Evolutionary conservation across 2,329 filamentous ascomycete species (phyloP), one percentile per base, ranked within the genome.

Genomic region (Aureobasidium sp.): DNA sequence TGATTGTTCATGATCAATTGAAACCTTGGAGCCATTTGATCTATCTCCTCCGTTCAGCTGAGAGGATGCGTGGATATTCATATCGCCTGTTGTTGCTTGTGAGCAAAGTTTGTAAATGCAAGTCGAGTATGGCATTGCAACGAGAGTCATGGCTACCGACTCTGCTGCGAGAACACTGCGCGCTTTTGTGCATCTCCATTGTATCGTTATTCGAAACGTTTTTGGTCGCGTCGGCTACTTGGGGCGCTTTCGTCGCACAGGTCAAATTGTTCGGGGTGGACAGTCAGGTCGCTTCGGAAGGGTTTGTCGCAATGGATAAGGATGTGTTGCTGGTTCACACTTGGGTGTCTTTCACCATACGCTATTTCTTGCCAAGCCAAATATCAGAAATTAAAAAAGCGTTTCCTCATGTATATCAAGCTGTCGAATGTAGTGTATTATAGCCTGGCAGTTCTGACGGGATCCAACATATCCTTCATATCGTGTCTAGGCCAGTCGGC

Each of bases 401-500:
- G 55, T 34, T 50, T 49, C 54, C 55, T 63, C 57, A 45, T 59
- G 25, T 54, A 53, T 48, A 41, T 63, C 37, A 61, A 47, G 54
- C 58, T 54, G 57, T 49, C 47, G 36, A 32, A 37, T 25, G 59
- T 45, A 36, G 29, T 52, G 36, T 39, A 47, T 63, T 58, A 61
- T 48, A 63, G 58, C 58, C 50, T 63, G 45, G 62, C 37, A 15
- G 58, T 63, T 52, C 65, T 62, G 27, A 64, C 63, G 47, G 70
- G 70, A 61, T 76, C 73, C 60, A 77, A 61, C 59, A 86, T 67
- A 66, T 85, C 80, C 58, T 73, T 79, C 77, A 86, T 79, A 76
- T 86, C 83, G 4, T 75, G 75, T 52, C 79, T 77, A 8, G 84
- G 84, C 71, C 77, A 87, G 68, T 83, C 82, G 8, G 79, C 76